These are phyloP conservation scores for Ensete glaucum DNA, from an alignment of 176 grass and related monocot species.

Conservation along the genomic window DNA sequence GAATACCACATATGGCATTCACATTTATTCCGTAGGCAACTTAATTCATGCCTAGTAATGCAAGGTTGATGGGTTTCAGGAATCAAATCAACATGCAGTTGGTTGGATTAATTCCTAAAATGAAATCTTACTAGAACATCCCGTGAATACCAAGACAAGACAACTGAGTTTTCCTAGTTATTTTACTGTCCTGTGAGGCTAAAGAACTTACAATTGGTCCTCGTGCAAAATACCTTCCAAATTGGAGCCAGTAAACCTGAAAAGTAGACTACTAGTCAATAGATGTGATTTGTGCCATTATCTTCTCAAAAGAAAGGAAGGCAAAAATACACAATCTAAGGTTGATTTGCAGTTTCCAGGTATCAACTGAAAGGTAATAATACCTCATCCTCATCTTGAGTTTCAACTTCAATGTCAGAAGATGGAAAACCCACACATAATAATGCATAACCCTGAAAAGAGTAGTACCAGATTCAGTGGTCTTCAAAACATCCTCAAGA, in stretches of 20 bases:
- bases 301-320: not conserved
- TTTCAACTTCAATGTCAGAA: slow-evolving; percentile 83
- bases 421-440: slow-evolving; percentile 83
- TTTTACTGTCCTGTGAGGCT: not conserved
- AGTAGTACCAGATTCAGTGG: not conserved
- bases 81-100: no score
- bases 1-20: no score
- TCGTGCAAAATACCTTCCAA: slow-evolving; percentile 92
- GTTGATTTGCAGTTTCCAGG: not conserved
- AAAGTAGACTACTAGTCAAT: slow-evolving; percentile 3
- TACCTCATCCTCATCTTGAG: slow-evolving; percentile 96
- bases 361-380: not conserved
- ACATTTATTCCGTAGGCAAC: no score
- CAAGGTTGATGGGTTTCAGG: no score
- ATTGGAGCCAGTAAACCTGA: slow-evolving; percentile 97
- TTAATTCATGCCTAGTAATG: no score
- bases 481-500: not conserved
- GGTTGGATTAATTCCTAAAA: no score
- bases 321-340: not conserved
- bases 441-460: slow-evolving; percentile 70
- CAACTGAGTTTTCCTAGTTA: no score
- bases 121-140: no score
- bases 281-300: not conserved
- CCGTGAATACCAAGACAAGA: no score
- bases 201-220: slow-evolving; percentile 68